These are phyloP conservation scores for Suhomyces maxii DNA, from an alignment of 1,139 yeast species.

Conservation along the genomic window DNA sequence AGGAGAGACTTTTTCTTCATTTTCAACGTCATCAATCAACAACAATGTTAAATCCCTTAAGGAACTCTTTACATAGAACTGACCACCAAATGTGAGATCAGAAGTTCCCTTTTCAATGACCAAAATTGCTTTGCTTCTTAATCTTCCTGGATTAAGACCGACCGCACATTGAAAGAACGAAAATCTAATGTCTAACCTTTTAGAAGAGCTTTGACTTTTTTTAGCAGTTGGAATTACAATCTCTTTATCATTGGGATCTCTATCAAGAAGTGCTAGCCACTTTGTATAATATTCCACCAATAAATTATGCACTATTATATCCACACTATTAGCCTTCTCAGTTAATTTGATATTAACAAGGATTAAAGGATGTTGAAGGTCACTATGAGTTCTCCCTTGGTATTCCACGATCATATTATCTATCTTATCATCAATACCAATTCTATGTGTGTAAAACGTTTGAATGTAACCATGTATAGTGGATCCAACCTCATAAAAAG, in stretches of 20 bases:
- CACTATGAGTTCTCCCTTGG: constrained; percentile 19
- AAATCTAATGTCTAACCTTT: constrained; percentile 40
- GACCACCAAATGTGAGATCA: constrained; percentile 43
- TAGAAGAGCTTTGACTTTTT: constrained; percentile 1
- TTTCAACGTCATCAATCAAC: constrained; percentile 57
- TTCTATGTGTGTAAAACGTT: constrained; percentile 23
- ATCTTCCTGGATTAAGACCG: constrained; percentile 59
- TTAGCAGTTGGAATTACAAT: background rate
- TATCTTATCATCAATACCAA: constrained; percentile 2
- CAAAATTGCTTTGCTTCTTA: constrained; percentile 53
- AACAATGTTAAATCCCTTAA: constrained; percentile 46
- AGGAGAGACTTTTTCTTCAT: constrained; percentile 23
- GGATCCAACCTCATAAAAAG: constrained; percentile 34
- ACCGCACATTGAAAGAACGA: constrained; percentile 52
- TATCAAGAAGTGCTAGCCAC: constrained; percentile 43
- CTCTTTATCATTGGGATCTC: background rate
- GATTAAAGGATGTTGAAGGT: constrained; percentile 23
- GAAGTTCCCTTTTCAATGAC: constrained; percentile 53
- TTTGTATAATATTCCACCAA: constrained; percentile 53
- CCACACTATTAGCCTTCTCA: constrained; percentile 26
- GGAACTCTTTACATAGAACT: constrained; percentile 41
- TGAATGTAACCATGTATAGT: constrained; percentile 32
- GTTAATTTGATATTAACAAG: constrained; percentile 20
- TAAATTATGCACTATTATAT: constrained; percentile 45
- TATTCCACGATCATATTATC: constrained; percentile 35